Base-by-base conservation (phyloP, 179 eudicot species). In the Pouteria campechiana region DNA sequence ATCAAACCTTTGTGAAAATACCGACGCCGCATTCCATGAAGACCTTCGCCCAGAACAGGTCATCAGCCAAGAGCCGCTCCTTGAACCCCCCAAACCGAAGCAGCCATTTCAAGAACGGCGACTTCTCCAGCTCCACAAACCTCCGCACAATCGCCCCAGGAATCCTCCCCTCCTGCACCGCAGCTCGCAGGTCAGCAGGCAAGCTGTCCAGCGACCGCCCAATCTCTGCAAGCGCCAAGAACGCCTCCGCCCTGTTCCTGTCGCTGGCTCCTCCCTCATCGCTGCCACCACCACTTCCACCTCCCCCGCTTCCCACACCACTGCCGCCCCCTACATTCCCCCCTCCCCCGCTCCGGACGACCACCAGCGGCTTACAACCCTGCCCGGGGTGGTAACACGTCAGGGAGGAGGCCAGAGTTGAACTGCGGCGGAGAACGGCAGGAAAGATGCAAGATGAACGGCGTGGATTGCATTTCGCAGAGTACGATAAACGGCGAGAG, bases 1-100 rank as follows among this genome's bases (percentile, higher is more conserved):
- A 30, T 0, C 4, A 4, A n/a, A 89, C 97, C 94, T 89, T 89
- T 7, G 97, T 68, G 64, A 85, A 85, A 22, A 89, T 19, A 5
- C 97, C 95, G 50, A 89, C 86, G 6, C 95, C 95, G 28, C 93
- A 85, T 57, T 89, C 97, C 59, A 89, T 73, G 23, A 42, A 77
- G 29, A 89, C 59, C 50, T 89, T 89, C 21, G 86, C 74, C 44
- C 84, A 50, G 49, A 89, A 89, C 16, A 89, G 61, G 76, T 89
- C 97, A 72, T 89, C 95, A 21, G 97, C 97, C 43, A 89, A 55
- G 64, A 89, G 61, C 19, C 97, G 44, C 47, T 89, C 97, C 52
- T 61, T 74, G 46, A 89, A 89, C 32, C 95, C 97, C 0, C 62
- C 78, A 17, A 89, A 89, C 37, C 67, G 81, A 41, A 89, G 63